Evolutionary conservation across 306 rosid genomes (phyloP), one percentile per base, ranked within the genome.

Genomic region (Cucumis cinereus): DNA sequence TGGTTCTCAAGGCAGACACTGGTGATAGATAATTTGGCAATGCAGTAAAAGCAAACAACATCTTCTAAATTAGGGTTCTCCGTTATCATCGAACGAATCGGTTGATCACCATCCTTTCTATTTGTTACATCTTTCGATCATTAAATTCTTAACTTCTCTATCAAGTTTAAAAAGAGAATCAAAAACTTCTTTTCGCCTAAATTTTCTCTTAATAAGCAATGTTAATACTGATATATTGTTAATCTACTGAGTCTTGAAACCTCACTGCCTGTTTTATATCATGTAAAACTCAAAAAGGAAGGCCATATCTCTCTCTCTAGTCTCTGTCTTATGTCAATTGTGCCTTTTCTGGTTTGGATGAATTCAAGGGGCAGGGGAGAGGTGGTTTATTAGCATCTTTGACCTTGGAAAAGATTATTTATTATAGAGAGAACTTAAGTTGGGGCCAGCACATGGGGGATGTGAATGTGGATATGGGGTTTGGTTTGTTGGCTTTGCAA

Each of bases 1-100:
- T 15, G 79, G 95, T 83, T 91, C 96, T 82, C 91, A 87, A 57
- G 92, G 90, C 79, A 90, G 98, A 84, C 99, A 88, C 78, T 89
- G 99, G 97, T 94, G 93, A 89, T 38, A 16, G 35, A 30, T 30
- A 30, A 30, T 49, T 71, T 26, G 75, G 58, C 41, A 26, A 43
- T 15, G 75, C 58, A 47, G n/a, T 13, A 52, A 69, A 67, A 14
- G 47, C 13, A 41, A 41, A 41, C 36, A 43, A 23, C 75, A 47
- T 47, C 59, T 26, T 47, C 75, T 47, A 71, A 47, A 49, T 47
- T 71, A 71, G 74, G 74, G 75, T 47, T 45, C 24, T 71, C 59
- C 8, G 40, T 13, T 14, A 26, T 49, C 36, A 22, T 69, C 57
- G 30, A 69, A 69, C 57, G 30, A 69, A 69, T 69, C 57, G 22